A percentile compares a stretch with the other conserved stretches of the same genome.
phyloP scores from a whole-genome alignment of 2,329 filamentous ascomycete species.

The Pseudofabraea citricarpa region DNA sequence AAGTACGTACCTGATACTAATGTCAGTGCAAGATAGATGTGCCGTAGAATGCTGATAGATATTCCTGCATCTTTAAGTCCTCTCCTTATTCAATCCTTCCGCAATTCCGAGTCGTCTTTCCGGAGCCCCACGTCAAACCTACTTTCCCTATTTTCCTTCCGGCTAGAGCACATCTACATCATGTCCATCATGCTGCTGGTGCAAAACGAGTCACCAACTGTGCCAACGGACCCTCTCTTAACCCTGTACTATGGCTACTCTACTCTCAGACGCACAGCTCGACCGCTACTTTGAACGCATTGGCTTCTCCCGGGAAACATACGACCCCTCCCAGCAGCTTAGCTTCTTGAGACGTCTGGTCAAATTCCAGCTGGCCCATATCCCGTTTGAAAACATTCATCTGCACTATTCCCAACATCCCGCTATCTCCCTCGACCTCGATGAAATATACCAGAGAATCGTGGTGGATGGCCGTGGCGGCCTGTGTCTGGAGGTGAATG shows the following conservation, averaged over 20 bases:
- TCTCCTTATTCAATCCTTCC: neutral
- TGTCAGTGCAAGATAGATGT: no score
- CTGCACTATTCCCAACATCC: no score
- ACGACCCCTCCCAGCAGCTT: no score
- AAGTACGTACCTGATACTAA: no score
- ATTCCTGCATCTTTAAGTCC: neutral
- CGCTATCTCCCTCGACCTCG: no score
- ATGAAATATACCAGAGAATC: neutral
- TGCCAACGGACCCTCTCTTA: neutral
- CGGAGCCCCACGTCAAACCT: neutral
- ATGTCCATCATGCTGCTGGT: neutral
- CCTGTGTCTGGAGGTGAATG: slow-evolving; percentile 52
- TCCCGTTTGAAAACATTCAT: no score
- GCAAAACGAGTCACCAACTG: neutral
- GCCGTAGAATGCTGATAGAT: neutral
- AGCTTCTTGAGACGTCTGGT: no score
- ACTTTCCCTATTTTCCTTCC: neutral
- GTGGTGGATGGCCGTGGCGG: slow-evolving; percentile 38
- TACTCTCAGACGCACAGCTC: neutral
- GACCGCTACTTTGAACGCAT: no score
- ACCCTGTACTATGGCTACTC: neutral
- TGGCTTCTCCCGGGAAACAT: no score
- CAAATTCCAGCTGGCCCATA: no score
- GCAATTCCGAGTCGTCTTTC: neutral
- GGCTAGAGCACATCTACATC: neutral